Conservation (phyloP, 768 basidiomycete genomes). For the Mycena epipterygia region DNA sequence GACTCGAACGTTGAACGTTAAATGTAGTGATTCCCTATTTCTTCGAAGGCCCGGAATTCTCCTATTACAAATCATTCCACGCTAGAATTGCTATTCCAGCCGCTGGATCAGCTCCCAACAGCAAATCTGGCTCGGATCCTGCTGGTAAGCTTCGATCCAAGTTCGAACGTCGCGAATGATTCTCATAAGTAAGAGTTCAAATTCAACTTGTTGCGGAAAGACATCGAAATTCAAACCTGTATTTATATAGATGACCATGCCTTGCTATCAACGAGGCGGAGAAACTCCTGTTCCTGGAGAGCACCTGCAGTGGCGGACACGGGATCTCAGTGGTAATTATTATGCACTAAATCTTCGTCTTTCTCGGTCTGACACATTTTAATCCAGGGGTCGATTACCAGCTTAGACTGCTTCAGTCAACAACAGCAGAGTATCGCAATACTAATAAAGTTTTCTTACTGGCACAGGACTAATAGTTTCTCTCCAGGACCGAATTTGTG, state of each 20-base stretch:
- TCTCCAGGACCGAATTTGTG: too few relatives aligned
- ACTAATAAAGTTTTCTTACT: too few relatives aligned
- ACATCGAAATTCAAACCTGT: neutral
- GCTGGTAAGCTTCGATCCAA: neutral
- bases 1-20: too few relatives aligned
- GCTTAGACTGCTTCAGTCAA: too few relatives aligned
- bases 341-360: neutral
- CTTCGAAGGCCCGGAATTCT: too few relatives aligned
- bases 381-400: constrained; percentile 35
- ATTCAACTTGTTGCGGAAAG: neutral
- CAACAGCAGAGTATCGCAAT: too few relatives aligned
- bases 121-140: constrained; percentile 30
- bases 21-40: too few relatives aligned
- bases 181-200: constrained; percentile 23
- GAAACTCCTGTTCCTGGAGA: constrained; percentile 36
- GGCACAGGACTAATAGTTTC: too few relatives aligned
- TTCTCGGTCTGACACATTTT: neutral
- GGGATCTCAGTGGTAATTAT: constrained; percentile 35
- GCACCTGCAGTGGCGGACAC: constrained; percentile 39
- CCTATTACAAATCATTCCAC: too few relatives aligned
- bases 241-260: constrained; percentile 35
- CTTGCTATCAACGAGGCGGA: constrained; percentile 39
- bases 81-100: constrained; percentile 24
- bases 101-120: constrained; percentile 35
- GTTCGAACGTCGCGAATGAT: neutral